phyloP scores from a whole-genome alignment of 768 basidiomycete species.

The Tricholoma furcatifolium region DNA sequence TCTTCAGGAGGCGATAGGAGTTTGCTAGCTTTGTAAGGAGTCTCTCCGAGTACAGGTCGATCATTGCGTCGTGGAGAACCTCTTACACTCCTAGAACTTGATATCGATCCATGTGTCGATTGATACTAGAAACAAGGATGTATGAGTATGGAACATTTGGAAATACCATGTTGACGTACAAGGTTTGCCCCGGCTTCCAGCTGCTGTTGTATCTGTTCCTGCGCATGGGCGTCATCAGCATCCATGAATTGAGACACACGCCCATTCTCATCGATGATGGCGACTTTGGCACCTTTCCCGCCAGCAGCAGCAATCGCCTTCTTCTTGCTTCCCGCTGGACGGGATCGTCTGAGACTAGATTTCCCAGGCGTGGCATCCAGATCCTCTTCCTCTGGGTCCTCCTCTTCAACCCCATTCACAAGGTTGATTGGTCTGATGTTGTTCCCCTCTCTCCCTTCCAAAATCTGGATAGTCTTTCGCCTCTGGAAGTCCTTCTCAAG shows the following conservation, averaged over 20 bases:
- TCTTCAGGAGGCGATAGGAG: conserved; percentile 47
- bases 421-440: conserved; percentile 29
- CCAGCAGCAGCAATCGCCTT: conserved; percentile 12
- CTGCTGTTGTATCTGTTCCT: conserved; percentile 86
- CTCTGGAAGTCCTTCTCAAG: conserved; percentile 84
- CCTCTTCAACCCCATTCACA: conserved; percentile 21
- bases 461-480: conserved; percentile 77
- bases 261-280: conserved; percentile 44
- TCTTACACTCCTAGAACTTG: conserved; percentile 67
- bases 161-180: conserved; percentile 38
- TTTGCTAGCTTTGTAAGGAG: conserved; percentile 38
- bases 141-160: background rate
- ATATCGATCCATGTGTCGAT: conserved; percentile 54
- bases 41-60: conserved; percentile 40
- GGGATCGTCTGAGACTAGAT: conserved; percentile 39
- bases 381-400: conserved; percentile 48
- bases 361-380: conserved; percentile 59
- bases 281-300: conserved; percentile 22
- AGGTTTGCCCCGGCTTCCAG: conserved; percentile 72
- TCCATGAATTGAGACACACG: conserved; percentile 86
- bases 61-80: conserved; percentile 65
- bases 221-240: conserved; percentile 79
- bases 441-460: conserved; percentile 67
- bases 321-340: conserved; percentile 27
- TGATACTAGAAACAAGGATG: conserved; percentile 48